Evolutionary conservation across 371 early-diverging fungal genomes (phyloP).

Genomic region (Mortierella sp.): DNA sequence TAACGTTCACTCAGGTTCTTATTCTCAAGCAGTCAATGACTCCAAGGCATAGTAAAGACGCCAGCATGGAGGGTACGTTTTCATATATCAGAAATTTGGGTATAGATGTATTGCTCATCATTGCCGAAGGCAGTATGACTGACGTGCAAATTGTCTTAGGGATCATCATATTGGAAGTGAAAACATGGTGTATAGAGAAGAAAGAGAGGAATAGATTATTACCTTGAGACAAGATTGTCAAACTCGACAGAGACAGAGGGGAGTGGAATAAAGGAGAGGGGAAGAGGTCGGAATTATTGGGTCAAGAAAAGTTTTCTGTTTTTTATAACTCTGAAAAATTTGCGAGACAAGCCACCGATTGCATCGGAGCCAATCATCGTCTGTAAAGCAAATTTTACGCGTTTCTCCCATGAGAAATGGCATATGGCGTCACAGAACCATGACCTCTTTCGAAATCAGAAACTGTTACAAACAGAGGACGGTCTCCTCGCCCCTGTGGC

Average conservation of each 20-base stretch:
- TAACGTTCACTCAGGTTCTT: background rate
- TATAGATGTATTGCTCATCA: constrained; percentile 53
- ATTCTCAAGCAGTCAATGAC: too few relatives aligned
- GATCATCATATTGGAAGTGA: constrained; percentile 43
- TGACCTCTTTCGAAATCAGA: constrained; percentile 69
- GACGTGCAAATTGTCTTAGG: constrained; percentile 58
- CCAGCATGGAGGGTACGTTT: background rate
- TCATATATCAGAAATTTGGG: constrained; percentile 56
- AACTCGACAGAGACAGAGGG: background rate
- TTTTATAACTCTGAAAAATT: background rate
- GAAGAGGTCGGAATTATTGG: background rate
- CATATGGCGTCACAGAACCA: constrained; percentile 43
- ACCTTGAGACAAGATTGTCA: background rate
- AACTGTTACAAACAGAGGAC: constrained; percentile 62
- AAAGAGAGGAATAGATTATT: background rate
- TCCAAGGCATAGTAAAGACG: background rate
- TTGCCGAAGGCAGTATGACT: constrained; percentile 47
- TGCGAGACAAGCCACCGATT: background rate
- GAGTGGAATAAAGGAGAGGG: background rate
- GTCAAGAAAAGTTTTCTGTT: background rate
- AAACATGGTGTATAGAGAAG: background rate
- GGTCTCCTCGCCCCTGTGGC: background rate
- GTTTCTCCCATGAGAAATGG: background rate
- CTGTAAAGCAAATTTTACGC: background rate
- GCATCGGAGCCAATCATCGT: background rate